Evolutionary conservation across 257 asterid genomes (phyloP), one percentile per base, ranked within the genome.

Genomic region (Rhazya stricta): DNA sequence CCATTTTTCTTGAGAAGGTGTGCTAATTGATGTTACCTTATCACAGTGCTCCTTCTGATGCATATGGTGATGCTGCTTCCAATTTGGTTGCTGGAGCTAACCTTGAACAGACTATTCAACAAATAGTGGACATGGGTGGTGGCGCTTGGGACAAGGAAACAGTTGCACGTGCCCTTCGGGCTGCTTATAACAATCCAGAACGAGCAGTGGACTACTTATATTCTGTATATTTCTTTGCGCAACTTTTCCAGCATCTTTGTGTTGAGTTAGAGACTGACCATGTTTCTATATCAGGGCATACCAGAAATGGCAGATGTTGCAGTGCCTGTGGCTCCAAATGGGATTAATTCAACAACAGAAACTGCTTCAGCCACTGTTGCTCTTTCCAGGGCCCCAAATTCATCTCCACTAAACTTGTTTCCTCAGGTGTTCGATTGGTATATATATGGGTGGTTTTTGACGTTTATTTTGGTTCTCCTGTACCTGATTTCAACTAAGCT

Each of bases 81-180:
- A 84, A 41, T 85, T 78, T 87, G 80, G 92, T 85, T 65, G 83
- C 84, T 60, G 88, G 81, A 73, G 82, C 73, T 73, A 84, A 77
- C 85, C 79, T 86, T 36, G 96, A 92, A 75, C 85, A 79, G 74
- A 88, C 92, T 18, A 84, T 90, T 76, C 92, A 92, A 82, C 94
- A 90, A 72, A 69, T 92, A 75, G 79, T 92, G 80, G 96, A 92
- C 83, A 85, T 92, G 96, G 97, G 97, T 16, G 97, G 97, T 65
- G 97, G 96, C 48, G 86, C 82, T 61, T 93, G 98, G 98, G 91
- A 91, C 84, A 89, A 81, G 78, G 93, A 91, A 80, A 88, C 85
- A 9, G 96, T 91, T 51, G 78, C 82, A 8, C 91, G 89, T 67
- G 98, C 98, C 36, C 95, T 93, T 81, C 88, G 85, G 36, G 98